Base-by-base conservation (phyloP, 1,139 yeast genomes). In the Arxiozyma slooffiae region DNA sequence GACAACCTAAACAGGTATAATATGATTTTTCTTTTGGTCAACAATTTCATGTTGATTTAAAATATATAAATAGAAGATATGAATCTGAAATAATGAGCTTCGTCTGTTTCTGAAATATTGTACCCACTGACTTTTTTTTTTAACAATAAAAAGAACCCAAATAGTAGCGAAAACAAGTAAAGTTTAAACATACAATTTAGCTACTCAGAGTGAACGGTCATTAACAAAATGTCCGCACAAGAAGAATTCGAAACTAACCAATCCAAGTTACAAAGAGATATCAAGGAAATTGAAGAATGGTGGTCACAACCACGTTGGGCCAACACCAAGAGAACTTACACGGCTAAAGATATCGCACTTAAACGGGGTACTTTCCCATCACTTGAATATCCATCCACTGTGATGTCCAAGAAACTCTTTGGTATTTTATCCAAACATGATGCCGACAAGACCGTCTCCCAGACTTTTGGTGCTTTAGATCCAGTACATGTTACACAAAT, bases 401-500 rank as follows among this genome's bases (percentile, higher is more conserved):
- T 72, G 49, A 92, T 85, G 78, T 85, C 97, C 52, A 83, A 85
- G 68, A 90, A 90, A 72, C 79, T 90, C 62, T 90, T 67, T 74
- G 71, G 73, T 55, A 71, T 86, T 49, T 76, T 90, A 59, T 73
- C 74, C 57, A 81, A 85, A 67, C 97, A 88, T 67, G 87, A 79
- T 70, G 73, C 75, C 59, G 74, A 82, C 61, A 81, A 80, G 67
- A 80, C 95, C 48, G 87, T 80, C 47, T 85, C 95, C 22, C 84
- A 82, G 76, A 92, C 97, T 43, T 90, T 88, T 66, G 98, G 98
- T 67, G 97, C 97, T 34, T 77, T 90, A 62, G 98, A 90, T 70
- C 97, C 97, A 44, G 85, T 92, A 59, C 98, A 90, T 67, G 88
- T 89, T 61, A 77, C 97, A 53, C 97, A 90, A 72, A 89, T 90